Conservation (phyloP, 2,329 filamentous ascomycete genomes). For the Alternaria burnsii region DNA sequence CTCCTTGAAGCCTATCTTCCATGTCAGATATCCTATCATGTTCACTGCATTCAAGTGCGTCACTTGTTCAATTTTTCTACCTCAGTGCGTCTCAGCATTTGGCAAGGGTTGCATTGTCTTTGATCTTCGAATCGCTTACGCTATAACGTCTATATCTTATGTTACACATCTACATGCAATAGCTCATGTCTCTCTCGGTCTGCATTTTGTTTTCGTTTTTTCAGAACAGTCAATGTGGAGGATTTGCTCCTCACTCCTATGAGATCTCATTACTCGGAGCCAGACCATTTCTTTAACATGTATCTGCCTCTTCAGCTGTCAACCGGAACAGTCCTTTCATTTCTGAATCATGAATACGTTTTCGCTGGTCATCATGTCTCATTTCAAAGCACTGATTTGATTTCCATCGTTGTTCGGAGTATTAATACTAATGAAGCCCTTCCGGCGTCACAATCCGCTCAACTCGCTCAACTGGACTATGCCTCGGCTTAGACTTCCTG, state of each 20-base stretch:
- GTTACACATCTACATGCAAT: not conserved
- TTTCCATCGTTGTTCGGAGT: not conserved
- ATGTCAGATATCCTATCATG: not conserved
- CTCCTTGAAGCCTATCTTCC: not conserved
- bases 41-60: not conserved
- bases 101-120: not conserved
- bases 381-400: not conserved
- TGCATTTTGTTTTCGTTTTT: not conserved
- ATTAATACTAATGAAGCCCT: not conserved
- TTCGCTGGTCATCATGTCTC: too few species aligned
- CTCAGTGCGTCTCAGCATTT: not conserved
- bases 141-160: not conserved
- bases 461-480: not conserved
- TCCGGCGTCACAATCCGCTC: not conserved
- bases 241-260: not conserved
- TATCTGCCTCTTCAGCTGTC: not conserved
- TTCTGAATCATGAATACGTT: not conserved
- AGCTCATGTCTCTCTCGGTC: not conserved
- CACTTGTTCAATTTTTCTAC: not conserved
- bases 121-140: not conserved
- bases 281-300: not conserved
- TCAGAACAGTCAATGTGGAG: not conserved
- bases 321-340: not conserved
- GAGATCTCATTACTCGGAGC: not conserved
- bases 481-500: not conserved